Conservation (phyloP, 2,329 filamentous ascomycete genomes). For the Pseudogymnoascus sp. region DNA sequence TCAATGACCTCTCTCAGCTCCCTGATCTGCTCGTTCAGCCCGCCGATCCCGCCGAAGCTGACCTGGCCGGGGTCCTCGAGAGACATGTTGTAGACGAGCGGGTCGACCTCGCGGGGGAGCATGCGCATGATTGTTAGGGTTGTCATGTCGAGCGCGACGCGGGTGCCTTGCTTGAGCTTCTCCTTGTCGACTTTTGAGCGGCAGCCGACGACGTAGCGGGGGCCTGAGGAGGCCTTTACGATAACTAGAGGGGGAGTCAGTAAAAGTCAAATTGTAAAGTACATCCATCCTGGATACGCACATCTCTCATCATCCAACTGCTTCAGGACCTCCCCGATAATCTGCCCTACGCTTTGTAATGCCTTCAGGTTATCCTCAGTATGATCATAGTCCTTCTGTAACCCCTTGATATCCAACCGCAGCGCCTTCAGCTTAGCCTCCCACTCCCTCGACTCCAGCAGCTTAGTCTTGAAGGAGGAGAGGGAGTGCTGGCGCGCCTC, state of each 20-base stretch:
- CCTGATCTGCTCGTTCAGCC: conserved; percentile 95
- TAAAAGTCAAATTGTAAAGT: too few relatives aligned
- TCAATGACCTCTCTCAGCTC: conserved; percentile 97
- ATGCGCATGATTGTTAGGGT: conserved; percentile 99
- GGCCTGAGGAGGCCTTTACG: conserved; percentile 94
- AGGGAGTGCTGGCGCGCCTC: conserved; percentile 61
- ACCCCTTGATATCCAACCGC: conserved; percentile 88
- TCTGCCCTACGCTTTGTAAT: conserved; percentile 96
- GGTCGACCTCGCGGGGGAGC: conserved; percentile 96
- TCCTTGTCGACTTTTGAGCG: conserved; percentile 95
- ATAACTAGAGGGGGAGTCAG: conserved; percentile 59
- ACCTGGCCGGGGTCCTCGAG: conserved; percentile 95
- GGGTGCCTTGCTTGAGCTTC: conserved; percentile 96
- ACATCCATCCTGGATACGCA: too few relatives aligned
- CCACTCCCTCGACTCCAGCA: conserved; percentile 95
- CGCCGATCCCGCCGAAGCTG: conserved; percentile 95
- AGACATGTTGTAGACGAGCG: conserved; percentile 99
- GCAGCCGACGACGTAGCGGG: conserved; percentile 96
- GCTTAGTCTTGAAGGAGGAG: conserved; percentile 69
- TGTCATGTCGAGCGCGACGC: conserved; percentile 97
- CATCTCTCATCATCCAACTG: conserved; percentile 98
- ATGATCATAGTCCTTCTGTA: conserved; percentile 91
- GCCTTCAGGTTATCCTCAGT: conserved; percentile 99
- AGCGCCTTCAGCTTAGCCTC: conserved; percentile 94
- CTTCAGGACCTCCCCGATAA: conserved; percentile 98